Evolutionary conservation across 805 yeast species (phyloP).

Genomic region (Nakazawaea ishiwadae): DNA sequence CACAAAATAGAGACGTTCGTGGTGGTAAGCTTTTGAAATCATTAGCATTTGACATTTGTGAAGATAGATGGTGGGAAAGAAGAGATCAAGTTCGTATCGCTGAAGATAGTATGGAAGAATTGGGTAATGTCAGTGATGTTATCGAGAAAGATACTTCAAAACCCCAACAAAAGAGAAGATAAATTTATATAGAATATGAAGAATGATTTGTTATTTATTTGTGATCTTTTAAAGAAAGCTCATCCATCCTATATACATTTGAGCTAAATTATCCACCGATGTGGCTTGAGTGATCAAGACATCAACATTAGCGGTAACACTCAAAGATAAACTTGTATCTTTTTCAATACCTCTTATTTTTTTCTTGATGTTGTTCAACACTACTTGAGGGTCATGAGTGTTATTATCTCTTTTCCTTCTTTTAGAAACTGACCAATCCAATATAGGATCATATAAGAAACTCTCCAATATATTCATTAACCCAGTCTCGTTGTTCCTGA

Average conservation of each 20-base stretch:
- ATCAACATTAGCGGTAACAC: constrained; percentile 91
- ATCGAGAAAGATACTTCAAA: constrained; percentile 64
- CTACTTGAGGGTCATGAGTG: constrained; percentile 50
- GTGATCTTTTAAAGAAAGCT: constrained; percentile 13
- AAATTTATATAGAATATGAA: too few relatives aligned
- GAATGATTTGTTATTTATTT: too few relatives aligned
- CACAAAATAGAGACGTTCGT: constrained; percentile 77
- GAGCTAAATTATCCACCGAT: constrained; percentile 61
- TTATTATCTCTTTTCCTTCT: constrained; percentile 35
- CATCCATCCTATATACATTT: constrained; percentile 95
- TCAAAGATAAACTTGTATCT: constrained; percentile 79
- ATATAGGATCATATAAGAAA: constrained; percentile 85
- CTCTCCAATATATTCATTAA: constrained; percentile 90
- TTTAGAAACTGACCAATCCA: constrained; percentile 58
- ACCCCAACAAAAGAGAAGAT: constrained; percentile 51
- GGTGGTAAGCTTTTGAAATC: constrained; percentile 92
- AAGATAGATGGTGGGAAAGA: constrained; percentile 98
- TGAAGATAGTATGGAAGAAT: constrained; percentile 85
- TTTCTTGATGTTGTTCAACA: constrained; percentile 65
- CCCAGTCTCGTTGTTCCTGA: constrained; percentile 76
- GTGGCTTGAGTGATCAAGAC: constrained; percentile 80
- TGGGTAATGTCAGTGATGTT: constrained; percentile 88
- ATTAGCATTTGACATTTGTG: constrained; percentile 85
- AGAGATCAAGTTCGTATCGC: constrained; percentile 85
- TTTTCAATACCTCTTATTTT: constrained; percentile 82